phyloP scores from a whole-genome alignment of 495 filamentous ascomycete genomes.

The Lasiosphaeris hirsuta region DNA sequence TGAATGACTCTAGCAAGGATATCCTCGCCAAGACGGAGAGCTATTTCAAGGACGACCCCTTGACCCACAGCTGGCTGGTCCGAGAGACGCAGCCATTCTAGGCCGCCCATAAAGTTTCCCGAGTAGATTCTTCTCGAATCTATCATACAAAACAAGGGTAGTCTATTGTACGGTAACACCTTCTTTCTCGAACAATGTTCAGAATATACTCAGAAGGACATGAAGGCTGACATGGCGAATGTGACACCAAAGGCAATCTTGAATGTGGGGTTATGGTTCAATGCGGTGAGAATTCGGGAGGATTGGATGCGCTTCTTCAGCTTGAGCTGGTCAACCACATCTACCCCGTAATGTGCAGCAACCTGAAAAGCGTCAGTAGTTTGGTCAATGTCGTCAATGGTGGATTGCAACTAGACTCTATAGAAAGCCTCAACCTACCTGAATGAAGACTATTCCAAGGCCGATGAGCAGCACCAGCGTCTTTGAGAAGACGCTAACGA shows the following conservation, averaged over 20 bases:
- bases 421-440: conserved; percentile 49
- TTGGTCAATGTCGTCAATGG: no score
- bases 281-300: conserved; percentile 55
- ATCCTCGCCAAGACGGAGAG: conserved; percentile 76
- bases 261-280: conserved; percentile 68
- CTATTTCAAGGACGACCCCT: conserved; percentile 70
- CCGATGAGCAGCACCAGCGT: conserved; percentile 70
- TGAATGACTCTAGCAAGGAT: conserved; percentile 82
- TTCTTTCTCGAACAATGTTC: background rate
- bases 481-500: conserved; percentile 71
- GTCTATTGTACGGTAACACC: background rate
- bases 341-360: conserved; percentile 69
- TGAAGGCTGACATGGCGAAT: conserved; percentile 76
- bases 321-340: conserved; percentile 46
- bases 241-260: conserved; percentile 75
- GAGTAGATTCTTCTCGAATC: background rate
- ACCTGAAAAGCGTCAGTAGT: conserved; percentile 45
- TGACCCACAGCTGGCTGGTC: conserved; percentile 75
- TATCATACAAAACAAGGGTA: background rate
- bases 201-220: conserved; percentile 43
- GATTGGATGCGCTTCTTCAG: conserved; percentile 37
- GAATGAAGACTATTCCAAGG: conserved; percentile 63
- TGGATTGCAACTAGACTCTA: background rate
- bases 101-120: background rate
- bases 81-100: conserved; percentile 68